phyloP scores from a whole-genome alignment of 2,329 filamentous ascomycete species.

The Verticillium tricorpus region DNA sequence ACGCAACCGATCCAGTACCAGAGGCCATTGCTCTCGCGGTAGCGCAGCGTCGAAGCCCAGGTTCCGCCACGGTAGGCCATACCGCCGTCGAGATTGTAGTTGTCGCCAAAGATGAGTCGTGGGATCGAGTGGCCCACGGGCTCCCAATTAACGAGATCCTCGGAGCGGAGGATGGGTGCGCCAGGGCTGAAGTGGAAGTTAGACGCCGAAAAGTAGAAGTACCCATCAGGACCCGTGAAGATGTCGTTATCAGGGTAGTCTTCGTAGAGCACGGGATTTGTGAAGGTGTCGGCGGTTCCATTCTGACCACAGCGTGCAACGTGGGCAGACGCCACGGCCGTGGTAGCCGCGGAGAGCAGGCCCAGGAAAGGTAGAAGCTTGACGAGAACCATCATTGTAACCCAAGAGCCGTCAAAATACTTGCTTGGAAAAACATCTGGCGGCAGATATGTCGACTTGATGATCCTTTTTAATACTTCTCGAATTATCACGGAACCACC shows the following conservation, averaged over 20 bases:
- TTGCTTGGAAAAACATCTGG: not conserved
- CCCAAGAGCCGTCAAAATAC: not conserved
- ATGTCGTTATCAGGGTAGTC: slow-evolving; percentile 53
- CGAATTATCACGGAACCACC: not conserved
- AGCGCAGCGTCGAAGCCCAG: slow-evolving; percentile 51
- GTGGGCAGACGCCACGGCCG: not conserved
- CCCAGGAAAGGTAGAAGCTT: not conserved
- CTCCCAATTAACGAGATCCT: slow-evolving; percentile 51
- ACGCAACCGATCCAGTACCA: slow-evolving; percentile 58
- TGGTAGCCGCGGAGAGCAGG: not conserved
- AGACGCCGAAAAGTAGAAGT: slow-evolving; percentile 51
- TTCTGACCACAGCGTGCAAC: not conserved
- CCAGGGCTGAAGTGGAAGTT: slow-evolving; percentile 54
- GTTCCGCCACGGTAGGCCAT: slow-evolving; percentile 48
- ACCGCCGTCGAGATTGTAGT: slow-evolving; percentile 40
- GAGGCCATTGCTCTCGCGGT: slow-evolving; percentile 39
- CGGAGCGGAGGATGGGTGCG: slow-evolving; percentile 50
- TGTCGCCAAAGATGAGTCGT: slow-evolving; percentile 37
- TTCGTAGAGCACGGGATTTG: slow-evolving; percentile 50
- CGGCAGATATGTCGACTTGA: not conserved
- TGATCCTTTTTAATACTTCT: not conserved
- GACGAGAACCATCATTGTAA: not conserved
- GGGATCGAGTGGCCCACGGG: slow-evolving; percentile 40
- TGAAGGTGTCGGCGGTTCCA: slow-evolving; percentile 23
- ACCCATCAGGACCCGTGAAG: slow-evolving; percentile 42